Base-by-base conservation (phyloP, 2,329 filamentous ascomycete species). In the Graphilbum ipis-grandicollis region DNA sequence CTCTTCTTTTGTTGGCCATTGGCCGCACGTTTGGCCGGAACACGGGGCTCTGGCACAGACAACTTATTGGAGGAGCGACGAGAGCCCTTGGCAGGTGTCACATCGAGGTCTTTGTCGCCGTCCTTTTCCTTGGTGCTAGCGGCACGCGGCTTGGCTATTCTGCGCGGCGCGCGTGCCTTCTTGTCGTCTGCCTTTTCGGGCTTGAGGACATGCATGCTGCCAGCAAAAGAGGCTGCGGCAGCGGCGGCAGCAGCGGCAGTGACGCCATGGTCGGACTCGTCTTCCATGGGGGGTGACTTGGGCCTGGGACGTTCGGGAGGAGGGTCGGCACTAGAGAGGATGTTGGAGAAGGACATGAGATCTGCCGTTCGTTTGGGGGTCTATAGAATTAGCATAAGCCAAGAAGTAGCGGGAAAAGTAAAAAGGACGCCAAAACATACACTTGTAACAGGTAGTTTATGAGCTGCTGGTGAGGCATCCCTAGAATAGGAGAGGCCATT, bases 311-410 rank as follows among this genome's bases (percentile, higher is more conserved):
- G 65, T 3, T 65, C 61, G 29, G 71, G 65, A 37, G 79, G n/a
- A 2, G 43, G 75, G 39, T 84, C 77, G 38, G 80, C 68, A 46
- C 73, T 85, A 4, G 84, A 88, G 31, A 96, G 75, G 41, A 96
- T 92, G 53, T 86, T 94, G 46, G 84, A 90, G 51, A 96, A 90
- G 5, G 86, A 90, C 86, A 94, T 94, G 37, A 86, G 80, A 53
- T 93, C 81, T 40, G 79, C 77, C 30, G 77, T 67, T 53, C 85
- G 75, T 46, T 72, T 75, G 2, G 79, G 71, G 35, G 79, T 79
- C 71, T 85, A 54, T 5, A 18, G 10, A 10, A 4, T 9, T 12
- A 21, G 18, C 4, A 28, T 28, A n/a, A 28, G 14, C 26, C 9
- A 12, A 28, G 14, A n/a, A n/a, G n/a, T n/a, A n/a, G n/a, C n/a